Evolutionary conservation across 257 asterid species (phyloP).

Genomic region (Ocimum tenuiflorum): DNA sequence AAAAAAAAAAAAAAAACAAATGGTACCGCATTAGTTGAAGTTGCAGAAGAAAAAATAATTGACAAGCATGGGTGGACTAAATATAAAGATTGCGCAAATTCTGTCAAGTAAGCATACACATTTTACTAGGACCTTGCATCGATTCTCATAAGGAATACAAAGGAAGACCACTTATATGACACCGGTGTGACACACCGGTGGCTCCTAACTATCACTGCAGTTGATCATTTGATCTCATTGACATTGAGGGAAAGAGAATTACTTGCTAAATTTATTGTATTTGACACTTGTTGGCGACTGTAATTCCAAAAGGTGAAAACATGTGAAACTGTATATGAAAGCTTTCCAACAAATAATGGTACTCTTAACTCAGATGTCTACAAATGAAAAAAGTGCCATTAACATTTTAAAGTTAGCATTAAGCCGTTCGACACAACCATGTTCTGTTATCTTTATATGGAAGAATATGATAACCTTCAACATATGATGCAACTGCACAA

Average conservation of each 20-base stretch:
- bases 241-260: neutral
- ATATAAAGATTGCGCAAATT: no score
- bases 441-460: neutral
- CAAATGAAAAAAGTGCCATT: neutral
- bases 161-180: neutral
- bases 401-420: neutral
- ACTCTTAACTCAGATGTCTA: neutral
- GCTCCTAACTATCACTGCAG: neutral
- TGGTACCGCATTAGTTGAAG: no score
- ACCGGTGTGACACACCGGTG: neutral
- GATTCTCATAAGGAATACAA: neutral
- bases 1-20: no score
- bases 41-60: no score
- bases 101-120: no score
- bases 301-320: neutral
- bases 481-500: no score
- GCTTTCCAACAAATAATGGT: neutral
- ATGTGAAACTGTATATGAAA: neutral
- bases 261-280: neutral
- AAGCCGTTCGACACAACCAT: neutral
- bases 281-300: neutral
- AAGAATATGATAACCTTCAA: neutral
- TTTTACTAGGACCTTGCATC: no score
- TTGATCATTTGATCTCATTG: neutral
- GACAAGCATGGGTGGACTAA: no score